Conservation (phyloP, 1,284 basidiomycete species). For the Neolentinus lepideus region DNA sequence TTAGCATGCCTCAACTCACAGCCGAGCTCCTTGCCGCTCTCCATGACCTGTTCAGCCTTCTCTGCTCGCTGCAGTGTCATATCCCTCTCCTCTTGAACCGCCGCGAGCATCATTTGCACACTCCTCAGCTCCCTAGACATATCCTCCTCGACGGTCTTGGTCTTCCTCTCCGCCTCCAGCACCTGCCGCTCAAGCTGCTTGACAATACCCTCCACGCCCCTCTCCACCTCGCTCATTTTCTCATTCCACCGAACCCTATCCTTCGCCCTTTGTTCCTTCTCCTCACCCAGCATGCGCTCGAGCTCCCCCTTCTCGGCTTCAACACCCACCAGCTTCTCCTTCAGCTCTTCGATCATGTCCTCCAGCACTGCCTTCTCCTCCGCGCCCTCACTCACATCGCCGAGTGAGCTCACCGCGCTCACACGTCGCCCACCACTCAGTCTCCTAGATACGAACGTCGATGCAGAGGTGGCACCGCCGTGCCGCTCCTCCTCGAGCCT, state of each 20-base stretch:
- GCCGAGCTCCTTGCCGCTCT: slow-evolving; percentile 56
- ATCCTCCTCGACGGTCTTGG: slow-evolving; percentile 31
- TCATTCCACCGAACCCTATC: slow-evolving; percentile 65
- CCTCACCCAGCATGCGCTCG: slow-evolving; percentile 36
- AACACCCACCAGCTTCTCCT: slow-evolving; percentile 32
- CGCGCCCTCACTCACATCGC: slow-evolving; percentile 53
- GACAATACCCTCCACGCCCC: slow-evolving; percentile 58
- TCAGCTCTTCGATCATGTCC: slow-evolving; percentile 40
- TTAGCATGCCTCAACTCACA: slow-evolving; percentile 58
- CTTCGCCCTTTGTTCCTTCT: slow-evolving; percentile 43
- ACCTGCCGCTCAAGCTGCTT: slow-evolving; percentile 53
- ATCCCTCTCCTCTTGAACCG: slow-evolving; percentile 43
- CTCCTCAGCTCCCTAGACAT: slow-evolving; percentile 34
- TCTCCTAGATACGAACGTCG: slow-evolving; percentile 21
- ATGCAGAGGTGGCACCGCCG: slow-evolving; percentile 9
- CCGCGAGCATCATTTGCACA: slow-evolving; percentile 34
- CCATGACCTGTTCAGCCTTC: slow-evolving; percentile 54
- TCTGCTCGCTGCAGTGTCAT: slow-evolving; percentile 47
- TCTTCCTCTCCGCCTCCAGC: slow-evolving; percentile 40
- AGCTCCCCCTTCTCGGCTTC: slow-evolving; percentile 31
- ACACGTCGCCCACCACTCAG: slow-evolving; percentile 28
- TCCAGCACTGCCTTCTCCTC: slow-evolving; percentile 52
- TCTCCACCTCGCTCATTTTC: slow-evolving; percentile 62
- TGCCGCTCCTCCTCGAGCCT: slow-evolving; percentile 40
- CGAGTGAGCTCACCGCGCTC: slow-evolving; percentile 44